Evolutionary conservation across 176 grass and related monocot species (phyloP), one percentile per base, ranked within the genome.

Genomic region (Bonia amplexicaulis): DNA sequence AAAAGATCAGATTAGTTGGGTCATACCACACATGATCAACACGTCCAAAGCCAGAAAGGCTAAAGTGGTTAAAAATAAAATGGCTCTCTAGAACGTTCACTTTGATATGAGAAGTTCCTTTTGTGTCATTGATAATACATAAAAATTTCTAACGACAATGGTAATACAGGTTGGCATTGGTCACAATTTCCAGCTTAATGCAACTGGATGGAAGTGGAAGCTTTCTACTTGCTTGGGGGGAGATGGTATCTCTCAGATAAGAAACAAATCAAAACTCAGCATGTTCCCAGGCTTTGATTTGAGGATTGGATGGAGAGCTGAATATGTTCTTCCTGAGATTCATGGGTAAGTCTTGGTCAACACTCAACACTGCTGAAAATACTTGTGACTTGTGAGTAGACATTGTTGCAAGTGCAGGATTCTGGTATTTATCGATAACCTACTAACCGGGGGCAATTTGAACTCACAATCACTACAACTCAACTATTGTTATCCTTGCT

Each of bases 161-260:
- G 17, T 70, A 48, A 69, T 51, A 63, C 91, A 95, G 91, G 93
- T 98, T 25, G 96, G 96, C 2, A 89, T 98, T 57, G 96, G 93
- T 25, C 96, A 98, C 80, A 98, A 88, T 78, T 98, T 82, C 85
- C 93, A 81, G 29, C 46, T 96, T 25, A 92, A 96, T 70, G 93
- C 96, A 42, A 92, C 81, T 49, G 93, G 91, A 45, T 98, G 96
- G 96, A 96, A 96, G 81, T 98, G 96, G 96, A 95, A 96, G 70
- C 89, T 94, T 84, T 94, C 96, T 51, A 95, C 93, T 55, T 91
- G 87, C 83, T 90, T 98, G 45, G 93, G 96, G 46, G 91, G 93
- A 89, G 96, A 96, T 73, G 96, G 96, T 25, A 12, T 98, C 51
- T 98, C 96, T 69, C 86, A 95, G 58, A 94, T 96, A 60, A 90